Conservation (phyloP, 2,329 filamentous ascomycete genomes). For the Trichoderma semiorbis region DNA sequence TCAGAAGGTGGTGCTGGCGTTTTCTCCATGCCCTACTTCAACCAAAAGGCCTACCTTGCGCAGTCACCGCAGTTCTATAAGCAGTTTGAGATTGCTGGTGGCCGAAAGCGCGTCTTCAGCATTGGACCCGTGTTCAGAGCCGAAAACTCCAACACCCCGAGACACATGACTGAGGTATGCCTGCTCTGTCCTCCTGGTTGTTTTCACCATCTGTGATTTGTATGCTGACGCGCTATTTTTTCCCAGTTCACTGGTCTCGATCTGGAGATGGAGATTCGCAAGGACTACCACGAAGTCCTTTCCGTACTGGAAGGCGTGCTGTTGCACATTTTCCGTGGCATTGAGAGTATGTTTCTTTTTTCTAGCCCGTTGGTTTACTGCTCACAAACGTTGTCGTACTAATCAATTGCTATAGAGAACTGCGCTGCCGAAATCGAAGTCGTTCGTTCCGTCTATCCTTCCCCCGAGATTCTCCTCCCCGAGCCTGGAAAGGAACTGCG, state of each 20-base stretch:
- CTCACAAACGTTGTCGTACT: not conserved
- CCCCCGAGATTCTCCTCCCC: conserved; percentile 73
- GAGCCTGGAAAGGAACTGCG: conserved; percentile 70
- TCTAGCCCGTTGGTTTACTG: not conserved
- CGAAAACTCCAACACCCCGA: conserved; percentile 80
- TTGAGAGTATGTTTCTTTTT: conserved; percentile 27
- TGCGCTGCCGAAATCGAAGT: conserved; percentile 71
- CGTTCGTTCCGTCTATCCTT: conserved; percentile 70
- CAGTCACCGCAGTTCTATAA: conserved; percentile 86
- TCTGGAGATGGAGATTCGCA: conserved; percentile 84
- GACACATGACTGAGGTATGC: conserved; percentile 72
- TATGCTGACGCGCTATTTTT: not conserved
- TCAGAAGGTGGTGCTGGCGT: conserved; percentile 93
- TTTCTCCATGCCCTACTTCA: conserved; percentile 88
- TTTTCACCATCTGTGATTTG: not conserved
- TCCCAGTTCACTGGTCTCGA: conserved; percentile 77
- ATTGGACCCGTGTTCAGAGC: conserved; percentile 80
- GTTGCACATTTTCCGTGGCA: conserved; percentile 71
- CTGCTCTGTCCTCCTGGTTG: not conserved
- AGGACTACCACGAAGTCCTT: conserved; percentile 73
- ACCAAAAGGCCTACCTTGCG: conserved; percentile 73
- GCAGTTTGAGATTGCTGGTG: conserved; percentile 78
- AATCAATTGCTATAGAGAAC: conserved; percentile 37
- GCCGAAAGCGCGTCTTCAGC: conserved; percentile 73
- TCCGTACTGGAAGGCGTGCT: conserved; percentile 70